Base-by-base conservation (phyloP, 2,329 filamentous ascomycete genomes). In the Metarhizium humberi region DNA sequence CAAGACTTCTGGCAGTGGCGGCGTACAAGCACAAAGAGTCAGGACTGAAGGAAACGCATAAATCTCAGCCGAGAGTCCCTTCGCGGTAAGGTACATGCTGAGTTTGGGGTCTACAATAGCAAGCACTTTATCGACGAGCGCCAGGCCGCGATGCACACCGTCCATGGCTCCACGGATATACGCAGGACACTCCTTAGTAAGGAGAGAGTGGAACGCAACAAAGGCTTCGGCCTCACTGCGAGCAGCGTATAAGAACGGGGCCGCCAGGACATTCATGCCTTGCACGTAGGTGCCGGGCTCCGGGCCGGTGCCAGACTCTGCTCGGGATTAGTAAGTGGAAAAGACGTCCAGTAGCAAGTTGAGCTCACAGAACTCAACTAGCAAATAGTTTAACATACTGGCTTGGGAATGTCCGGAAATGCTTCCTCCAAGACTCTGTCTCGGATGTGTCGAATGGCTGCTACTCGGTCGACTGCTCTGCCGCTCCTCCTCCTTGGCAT, bases 121-220 rank as follows among this genome's bases (percentile, higher is more conserved):
- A 29, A 99, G 76, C 52, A 96, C 91, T 66, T 90, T 90, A 71
- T 99, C 94, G 25, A 99, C 92, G 10, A 99, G 79, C 29, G 88
- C 87, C 13, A 99, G 79, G 0, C 94, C 94, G 63, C 87, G 88
- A 72, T 99, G 94, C 6, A 99, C 94, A 51, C 94, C 94, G 62
- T 96, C 92, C 92, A 99, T 96, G 58, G 91, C 91, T 30, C 92
- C 92, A 30, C 92, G 84, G 57, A 97, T 92, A 71, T 99, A 99
- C 2, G 89, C 92, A 0, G 94, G 94, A 61, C 89, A 92, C 70
- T 97, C 92, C 55, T 81, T 78, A 1, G 90, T 95, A 59, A 99
- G 84, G 60, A 96, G 87, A 47, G 85, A 85, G 67, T 95, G 85
- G 64, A 99, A 96, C 2, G 91, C 87, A 5, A 90, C 86, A 64